A percentile compares a stretch with the other conserved stretches of the same genome.
phyloP scores from a whole-genome alignment of 2,329 filamentous ascomycete genomes.

The Neopestalotiopsis sp. region DNA sequence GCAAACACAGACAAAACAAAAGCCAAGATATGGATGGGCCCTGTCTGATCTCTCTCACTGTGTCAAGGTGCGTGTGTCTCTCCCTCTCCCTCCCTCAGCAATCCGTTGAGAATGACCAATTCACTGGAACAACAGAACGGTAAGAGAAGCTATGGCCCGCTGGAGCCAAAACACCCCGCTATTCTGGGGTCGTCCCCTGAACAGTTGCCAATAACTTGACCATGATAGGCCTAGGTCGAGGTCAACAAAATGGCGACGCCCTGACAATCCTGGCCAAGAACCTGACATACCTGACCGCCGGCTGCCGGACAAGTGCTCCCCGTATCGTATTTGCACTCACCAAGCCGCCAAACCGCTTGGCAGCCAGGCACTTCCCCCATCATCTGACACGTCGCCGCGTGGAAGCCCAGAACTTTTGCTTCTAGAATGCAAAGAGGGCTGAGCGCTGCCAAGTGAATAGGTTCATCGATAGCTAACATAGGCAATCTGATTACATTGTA shows the following conservation, averaged over 20 bases:
- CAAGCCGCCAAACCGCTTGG: neutral
- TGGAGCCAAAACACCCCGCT: neutral
- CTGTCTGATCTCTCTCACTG: slow-evolving; percentile 16
- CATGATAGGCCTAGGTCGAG: neutral
- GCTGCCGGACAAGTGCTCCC: neutral
- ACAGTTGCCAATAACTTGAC: neutral
- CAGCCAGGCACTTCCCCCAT: neutral
- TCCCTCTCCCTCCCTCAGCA: neutral
- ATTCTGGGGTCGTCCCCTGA: neutral
- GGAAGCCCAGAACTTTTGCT: neutral
- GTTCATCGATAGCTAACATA: neutral
- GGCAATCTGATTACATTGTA: neutral
- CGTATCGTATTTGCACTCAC: neutral
- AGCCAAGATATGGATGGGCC: neutral
- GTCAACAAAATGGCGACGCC: slow-evolving; percentile 1
- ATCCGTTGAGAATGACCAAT: neutral
- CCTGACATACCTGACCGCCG: neutral
- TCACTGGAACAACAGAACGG: neutral
- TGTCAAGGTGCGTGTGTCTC: neutral
- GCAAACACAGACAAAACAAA: no score
- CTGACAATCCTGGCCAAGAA: neutral
- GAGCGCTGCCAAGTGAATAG: no score
- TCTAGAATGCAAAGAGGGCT: neutral
- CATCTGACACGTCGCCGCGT: neutral
- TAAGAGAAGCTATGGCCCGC: neutral